Evolutionary conservation across 2,329 filamentous ascomycete genomes (phyloP), one percentile per base, ranked within the genome.

Genomic region (Cordyceps pruinosa): DNA sequence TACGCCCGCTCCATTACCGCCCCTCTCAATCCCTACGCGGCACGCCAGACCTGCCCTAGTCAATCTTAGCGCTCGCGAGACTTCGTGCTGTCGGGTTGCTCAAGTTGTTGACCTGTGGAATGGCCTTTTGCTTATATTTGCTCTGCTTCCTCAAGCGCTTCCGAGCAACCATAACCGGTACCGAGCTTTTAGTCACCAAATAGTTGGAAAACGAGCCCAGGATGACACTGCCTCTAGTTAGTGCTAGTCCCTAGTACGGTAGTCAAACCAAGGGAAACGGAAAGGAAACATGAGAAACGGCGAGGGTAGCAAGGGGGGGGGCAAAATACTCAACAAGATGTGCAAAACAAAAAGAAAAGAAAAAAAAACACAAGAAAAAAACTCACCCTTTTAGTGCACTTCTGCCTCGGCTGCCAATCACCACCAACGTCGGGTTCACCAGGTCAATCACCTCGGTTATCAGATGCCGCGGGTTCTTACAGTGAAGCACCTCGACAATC

Each of bases 121-220:
- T 75, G 44, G 85, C 83, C 53, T 65, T 68, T 60, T 83, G 83
- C 72, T 87, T 88, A 70, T 88, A 88, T 69, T 93, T 92, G 69
- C 84, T 86, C 73, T 95, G 89, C 72, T 96, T 96, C 49, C 89
- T 81, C 44, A 97, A 78, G 58, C 89, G 87, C 77, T 96, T 97
- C 59, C 94, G 81, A 8, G 94, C 94, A 35, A 97, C 94, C 94
- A 99, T 99, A 59, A 99, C 94, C 0, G 94, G 94, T 17, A 96
- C 91, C 2, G 90, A 96, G 61, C 90, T 96, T 75, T 97, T 97
- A 37, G 91, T 96, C 32, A 99, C 92, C 8, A 99, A 80, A 68
- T 99, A 99, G 69, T 97, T 97, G 60, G 90, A 96, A 72, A 99
- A 97, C 0, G 92, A 97, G 26, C 94, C 94, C 30, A 99, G 81